Evolutionary conservation across 345 rosid genomes (phyloP).

Genomic region (Syzygium aqueum): DNA sequence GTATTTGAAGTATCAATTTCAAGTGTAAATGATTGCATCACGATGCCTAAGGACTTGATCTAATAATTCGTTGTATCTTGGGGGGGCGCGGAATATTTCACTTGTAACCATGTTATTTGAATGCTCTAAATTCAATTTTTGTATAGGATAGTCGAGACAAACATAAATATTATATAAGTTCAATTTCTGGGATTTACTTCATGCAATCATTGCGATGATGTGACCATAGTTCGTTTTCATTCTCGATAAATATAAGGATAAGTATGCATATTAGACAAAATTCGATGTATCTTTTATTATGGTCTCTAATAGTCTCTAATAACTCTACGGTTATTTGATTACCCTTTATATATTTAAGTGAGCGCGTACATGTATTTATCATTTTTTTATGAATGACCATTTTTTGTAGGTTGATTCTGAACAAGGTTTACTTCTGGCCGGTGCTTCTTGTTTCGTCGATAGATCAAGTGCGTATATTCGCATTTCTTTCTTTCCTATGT

Average conservation of each 20-base stretch:
- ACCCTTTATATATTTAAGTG: background rate
- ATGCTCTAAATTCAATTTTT: background rate
- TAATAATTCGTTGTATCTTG: too few relatives aligned
- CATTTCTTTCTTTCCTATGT: background rate
- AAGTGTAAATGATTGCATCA: background rate
- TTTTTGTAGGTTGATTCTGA: background rate
- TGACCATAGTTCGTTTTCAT: background rate
- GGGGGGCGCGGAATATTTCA: background rate
- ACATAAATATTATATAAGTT: rapidly evolving
- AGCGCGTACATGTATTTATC: background rate
- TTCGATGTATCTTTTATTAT: background rate
- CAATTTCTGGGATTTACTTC: background rate
- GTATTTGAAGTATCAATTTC: background rate
- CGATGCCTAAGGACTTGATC: background rate
- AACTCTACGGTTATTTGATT: background rate
- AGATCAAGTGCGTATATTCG: background rate
- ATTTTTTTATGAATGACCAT: background rate
- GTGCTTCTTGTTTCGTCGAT: background rate
- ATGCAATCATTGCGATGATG: background rate
- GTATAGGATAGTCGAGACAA: background rate
- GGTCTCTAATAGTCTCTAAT: background rate
- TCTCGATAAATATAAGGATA: background rate
- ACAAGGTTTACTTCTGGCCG: background rate
- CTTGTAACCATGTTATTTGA: background rate
- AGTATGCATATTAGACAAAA: background rate